These are phyloP conservation scores for Debaryomyces hansenii DNA, from an alignment of 805 yeast species.

Conservation along the genomic window DNA sequence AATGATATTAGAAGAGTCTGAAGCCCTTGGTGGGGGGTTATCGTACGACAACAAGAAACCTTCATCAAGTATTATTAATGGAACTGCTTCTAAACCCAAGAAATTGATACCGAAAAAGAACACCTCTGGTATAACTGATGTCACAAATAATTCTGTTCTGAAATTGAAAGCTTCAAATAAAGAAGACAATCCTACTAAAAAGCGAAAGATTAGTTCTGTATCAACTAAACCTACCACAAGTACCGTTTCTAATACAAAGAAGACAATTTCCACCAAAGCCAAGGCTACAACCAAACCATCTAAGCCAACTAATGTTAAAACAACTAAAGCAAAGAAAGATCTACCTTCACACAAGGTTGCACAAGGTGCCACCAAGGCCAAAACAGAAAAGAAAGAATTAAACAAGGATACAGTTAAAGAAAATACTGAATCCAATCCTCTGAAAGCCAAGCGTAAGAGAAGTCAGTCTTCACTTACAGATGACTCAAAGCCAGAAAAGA, in stretches of 20 bases:
- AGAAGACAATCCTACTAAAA: neutral
- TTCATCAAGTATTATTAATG: neutral
- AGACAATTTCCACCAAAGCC: neutral
- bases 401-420: neutral
- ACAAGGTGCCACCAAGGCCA: constrained; percentile 3
- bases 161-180: constrained; percentile 1
- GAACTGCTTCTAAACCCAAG: neutral
- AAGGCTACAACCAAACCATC: neutral
- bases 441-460: neutral
- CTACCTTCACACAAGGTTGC: neutral
- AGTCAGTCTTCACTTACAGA: neutral
- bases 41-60: constrained; percentile 15
- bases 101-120: neutral
- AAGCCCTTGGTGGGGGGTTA: constrained; percentile 21
- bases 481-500: neutral
- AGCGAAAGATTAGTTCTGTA: neutral
- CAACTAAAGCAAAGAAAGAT: neutral
- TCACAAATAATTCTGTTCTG: neutral
- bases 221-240: neutral
- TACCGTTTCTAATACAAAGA: neutral
- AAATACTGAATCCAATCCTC: too few relatives aligned
- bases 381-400: constrained; percentile 2
- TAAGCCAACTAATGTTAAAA: neutral
- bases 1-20: constrained; percentile 51
- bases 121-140: neutral